These are phyloP conservation scores for Cyclaneusma minus DNA, from an alignment of 2,329 filamentous ascomycete genomes.

Conservation along the genomic window DNA sequence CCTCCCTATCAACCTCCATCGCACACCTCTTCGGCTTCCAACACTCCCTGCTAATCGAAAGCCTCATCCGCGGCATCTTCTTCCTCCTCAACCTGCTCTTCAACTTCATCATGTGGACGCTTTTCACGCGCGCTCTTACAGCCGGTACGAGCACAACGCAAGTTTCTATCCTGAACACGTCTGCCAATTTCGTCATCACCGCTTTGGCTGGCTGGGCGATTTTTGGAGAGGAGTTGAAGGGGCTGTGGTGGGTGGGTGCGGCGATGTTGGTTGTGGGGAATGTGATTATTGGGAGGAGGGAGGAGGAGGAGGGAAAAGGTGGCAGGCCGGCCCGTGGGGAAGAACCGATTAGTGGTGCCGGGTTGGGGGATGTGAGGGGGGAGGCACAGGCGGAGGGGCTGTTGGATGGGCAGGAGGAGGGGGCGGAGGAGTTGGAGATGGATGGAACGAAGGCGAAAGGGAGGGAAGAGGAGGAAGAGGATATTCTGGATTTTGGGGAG, in stretches of 20 bases:
- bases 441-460: slow-evolving; percentile 1
- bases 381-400: slow-evolving; percentile 5
- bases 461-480: slow-evolving; percentile 9
- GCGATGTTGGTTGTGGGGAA: slow-evolving; percentile 58
- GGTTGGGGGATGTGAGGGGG: slow-evolving; percentile 6
- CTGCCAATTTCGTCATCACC: slow-evolving; percentile 66
- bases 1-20: slow-evolving; percentile 30
- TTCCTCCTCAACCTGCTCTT: slow-evolving; percentile 61
- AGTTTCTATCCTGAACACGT: slow-evolving; percentile 71
- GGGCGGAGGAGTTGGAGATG: slow-evolving; percentile 6
- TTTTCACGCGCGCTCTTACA: slow-evolving; percentile 67
- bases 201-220: slow-evolving; percentile 55
- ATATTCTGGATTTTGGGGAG: slow-evolving; percentile 11
- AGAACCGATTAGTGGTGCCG: slow-evolving; percentile 5
- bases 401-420: slow-evolving; percentile 8
- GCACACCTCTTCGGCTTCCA: slow-evolving; percentile 23
- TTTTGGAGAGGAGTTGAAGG: slow-evolving; percentile 56
- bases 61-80: slow-evolving; percentile 31
- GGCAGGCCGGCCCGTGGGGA: slow-evolving; percentile 5
- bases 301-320: slow-evolving; percentile 27
- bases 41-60: neutral
- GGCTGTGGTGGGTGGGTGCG: slow-evolving; percentile 64
- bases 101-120: slow-evolving; percentile 70
- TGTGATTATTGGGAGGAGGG: slow-evolving; percentile 60
- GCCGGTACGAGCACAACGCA: slow-evolving; percentile 61